These are phyloP conservation scores for Rhynchosporium graminicola DNA, from an alignment of 2,329 filamentous ascomycete genomes.

Conservation along the genomic window DNA sequence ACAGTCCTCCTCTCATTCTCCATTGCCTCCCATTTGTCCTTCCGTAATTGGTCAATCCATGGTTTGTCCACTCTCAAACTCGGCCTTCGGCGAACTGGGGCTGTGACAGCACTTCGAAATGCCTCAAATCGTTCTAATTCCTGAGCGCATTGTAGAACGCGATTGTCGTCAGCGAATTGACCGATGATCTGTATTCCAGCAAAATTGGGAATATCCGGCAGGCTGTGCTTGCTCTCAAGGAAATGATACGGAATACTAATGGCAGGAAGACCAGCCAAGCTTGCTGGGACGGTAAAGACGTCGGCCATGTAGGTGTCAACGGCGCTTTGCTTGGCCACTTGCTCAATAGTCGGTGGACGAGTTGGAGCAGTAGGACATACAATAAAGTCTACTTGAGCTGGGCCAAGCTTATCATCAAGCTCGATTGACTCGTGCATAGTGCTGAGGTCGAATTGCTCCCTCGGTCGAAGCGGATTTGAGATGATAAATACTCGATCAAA, in stretches of 20 bases:
- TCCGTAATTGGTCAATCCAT: background rate
- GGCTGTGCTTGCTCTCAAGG: constrained; percentile 32
- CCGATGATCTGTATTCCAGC: constrained; percentile 75
- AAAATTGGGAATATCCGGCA: constrained; percentile 44
- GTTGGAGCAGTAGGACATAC: constrained; percentile 86
- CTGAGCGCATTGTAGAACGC: constrained; percentile 60
- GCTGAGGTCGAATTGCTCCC: constrained; percentile 56
- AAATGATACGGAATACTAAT: constrained; percentile 71
- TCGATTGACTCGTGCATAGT: constrained; percentile 56
- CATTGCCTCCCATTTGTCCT: background rate
- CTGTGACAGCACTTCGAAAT: background rate
- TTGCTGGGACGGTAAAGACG: constrained; percentile 93
- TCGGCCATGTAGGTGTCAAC: constrained; percentile 89
- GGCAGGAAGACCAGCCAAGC: constrained; percentile 85
- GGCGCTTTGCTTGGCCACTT: constrained; percentile 55
- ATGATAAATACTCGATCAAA: constrained; percentile 78
- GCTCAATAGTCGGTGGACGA: constrained; percentile 64
- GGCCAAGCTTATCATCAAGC: constrained; percentile 58
- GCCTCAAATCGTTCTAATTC: constrained; percentile 24
- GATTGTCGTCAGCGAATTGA: constrained; percentile 76
- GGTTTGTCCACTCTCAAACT: background rate
- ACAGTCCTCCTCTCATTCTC: background rate
- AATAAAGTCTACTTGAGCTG: constrained; percentile 76
- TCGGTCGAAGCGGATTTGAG: constrained; percentile 65
- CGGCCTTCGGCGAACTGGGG: background rate